Conservation (phyloP, 202 grass and related monocot genomes). For the Zizania palustris region DNA sequence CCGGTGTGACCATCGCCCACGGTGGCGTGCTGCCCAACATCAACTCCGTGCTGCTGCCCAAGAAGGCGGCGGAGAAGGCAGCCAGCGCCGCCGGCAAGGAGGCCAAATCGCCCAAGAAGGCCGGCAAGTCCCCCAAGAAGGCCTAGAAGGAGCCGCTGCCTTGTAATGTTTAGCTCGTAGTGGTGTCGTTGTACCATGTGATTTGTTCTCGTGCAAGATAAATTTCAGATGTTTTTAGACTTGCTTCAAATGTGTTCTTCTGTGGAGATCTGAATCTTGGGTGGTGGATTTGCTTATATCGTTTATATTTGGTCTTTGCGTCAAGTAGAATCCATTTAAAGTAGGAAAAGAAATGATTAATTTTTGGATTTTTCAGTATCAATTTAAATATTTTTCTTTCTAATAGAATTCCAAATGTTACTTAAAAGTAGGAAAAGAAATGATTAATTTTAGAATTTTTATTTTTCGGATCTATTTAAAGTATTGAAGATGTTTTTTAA, state of each 20-base stretch:
- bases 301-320: too few species aligned
- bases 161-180: neutral
- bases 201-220: neutral
- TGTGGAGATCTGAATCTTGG: neutral
- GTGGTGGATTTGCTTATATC: neutral
- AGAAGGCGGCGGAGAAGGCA: constrained; percentile 60
- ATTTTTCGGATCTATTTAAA: too few species aligned
- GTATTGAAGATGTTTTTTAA: too few species aligned
- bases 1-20: constrained; percentile 73
- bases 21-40: constrained; percentile 87
- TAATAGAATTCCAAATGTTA: too few species aligned
- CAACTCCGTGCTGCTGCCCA: constrained; percentile 70
- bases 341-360: too few species aligned
- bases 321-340: too few species aligned
- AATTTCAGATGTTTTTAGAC: neutral
- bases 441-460: too few species aligned
- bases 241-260: neutral
- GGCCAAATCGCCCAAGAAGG: constrained; percentile 68
- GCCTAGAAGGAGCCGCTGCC: neutral
- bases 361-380: too few species aligned
- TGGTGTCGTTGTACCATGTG: neutral
- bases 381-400: too few species aligned
- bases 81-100: constrained; percentile 42
- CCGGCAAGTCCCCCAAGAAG: constrained; percentile 74
- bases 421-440: too few species aligned